Base-by-base conservation (phyloP, 2,329 filamentous ascomycete genomes). In the Diaporthe sp. region DNA sequence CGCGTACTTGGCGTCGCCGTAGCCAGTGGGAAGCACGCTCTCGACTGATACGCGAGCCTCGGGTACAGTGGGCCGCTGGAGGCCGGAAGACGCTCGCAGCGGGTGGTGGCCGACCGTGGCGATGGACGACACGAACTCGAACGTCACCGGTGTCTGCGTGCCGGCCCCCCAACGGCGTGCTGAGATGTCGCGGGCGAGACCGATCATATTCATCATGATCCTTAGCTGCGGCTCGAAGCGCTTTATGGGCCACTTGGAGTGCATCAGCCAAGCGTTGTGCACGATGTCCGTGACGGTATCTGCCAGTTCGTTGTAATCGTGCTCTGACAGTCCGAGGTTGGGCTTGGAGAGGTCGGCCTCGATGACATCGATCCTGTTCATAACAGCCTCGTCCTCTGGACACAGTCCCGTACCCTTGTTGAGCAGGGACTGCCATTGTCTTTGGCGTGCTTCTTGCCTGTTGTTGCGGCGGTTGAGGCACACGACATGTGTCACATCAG, bases 251-350 rank as follows among this genome's bases (percentile, higher is more conserved):
- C 86, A 81, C 59, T 81, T 87, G 12, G 79, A 79, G 72, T 81
- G 86, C 87, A 89, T 89, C 0, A 85, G 85, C 87, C 87, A 90
- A 0, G 88, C 88, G 67, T 87, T 88, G 79, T 90, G 88, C n/a
- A 89, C 76, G 59, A 91, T 85, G 74, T 89, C 86, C 0, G 89
- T 90, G 17, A 86, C 86, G 2, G 70, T 78, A 1, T 61, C n/a
- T 0, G 81, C 78, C 0, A 90, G 82, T 0, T 62, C 25, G 4
- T 79, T 53, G 77, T 90, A 90, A 0, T 82, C 79, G 4, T 78
- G 61, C 0, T 74, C 19, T 0, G 81, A 34, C 0, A 91, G 81
- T 0, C 88, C 89, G 0, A 91, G 83, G 3, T 78, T 74, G 0
- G 84, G 80, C 57, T 87, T 86, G 0, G 82, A 78, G 0, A 81